Conservation (phyloP, 495 filamentous ascomycete species). For the Cercophora scortea region DNA sequence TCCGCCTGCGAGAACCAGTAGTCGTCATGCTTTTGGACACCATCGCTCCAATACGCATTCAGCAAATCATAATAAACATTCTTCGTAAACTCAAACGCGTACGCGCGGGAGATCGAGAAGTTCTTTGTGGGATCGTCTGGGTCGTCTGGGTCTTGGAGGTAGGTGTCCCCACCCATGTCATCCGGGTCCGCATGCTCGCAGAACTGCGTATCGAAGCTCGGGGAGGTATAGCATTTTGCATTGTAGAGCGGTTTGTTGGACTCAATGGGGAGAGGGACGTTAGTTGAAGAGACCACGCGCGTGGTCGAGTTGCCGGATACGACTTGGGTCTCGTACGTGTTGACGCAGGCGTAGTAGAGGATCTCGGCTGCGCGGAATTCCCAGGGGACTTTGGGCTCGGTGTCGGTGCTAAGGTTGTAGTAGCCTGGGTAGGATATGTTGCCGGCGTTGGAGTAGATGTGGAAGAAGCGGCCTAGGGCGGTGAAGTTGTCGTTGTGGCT, state of each 20-base stretch:
- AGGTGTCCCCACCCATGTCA: background rate
- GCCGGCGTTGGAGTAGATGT: constrained; percentile 5
- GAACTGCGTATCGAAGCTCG: background rate
- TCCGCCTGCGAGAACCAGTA: background rate
- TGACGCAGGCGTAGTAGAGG: constrained; percentile 4
- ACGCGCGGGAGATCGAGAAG: background rate
- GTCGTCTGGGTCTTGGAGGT: background rate
- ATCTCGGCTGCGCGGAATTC: background rate
- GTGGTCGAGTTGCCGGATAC: background rate
- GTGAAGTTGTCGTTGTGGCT: background rate
- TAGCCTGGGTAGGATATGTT: constrained; percentile 3
- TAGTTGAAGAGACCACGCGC: background rate
- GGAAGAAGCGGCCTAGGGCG: background rate
- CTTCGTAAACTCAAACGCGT: background rate
- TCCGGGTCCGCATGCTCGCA: background rate
- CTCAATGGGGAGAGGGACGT: background rate
- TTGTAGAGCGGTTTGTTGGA: constrained; percentile 4
- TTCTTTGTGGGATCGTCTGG: background rate
- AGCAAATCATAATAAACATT: background rate
- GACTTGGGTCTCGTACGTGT: constrained; percentile 2
- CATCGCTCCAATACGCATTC: background rate
- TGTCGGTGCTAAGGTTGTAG: background rate
- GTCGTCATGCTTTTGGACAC: background rate
- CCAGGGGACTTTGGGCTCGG: background rate
- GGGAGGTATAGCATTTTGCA: background rate